Conservation (phyloP, 768 basidiomycete genomes). For the Mrakia hoshinonis region DNA sequence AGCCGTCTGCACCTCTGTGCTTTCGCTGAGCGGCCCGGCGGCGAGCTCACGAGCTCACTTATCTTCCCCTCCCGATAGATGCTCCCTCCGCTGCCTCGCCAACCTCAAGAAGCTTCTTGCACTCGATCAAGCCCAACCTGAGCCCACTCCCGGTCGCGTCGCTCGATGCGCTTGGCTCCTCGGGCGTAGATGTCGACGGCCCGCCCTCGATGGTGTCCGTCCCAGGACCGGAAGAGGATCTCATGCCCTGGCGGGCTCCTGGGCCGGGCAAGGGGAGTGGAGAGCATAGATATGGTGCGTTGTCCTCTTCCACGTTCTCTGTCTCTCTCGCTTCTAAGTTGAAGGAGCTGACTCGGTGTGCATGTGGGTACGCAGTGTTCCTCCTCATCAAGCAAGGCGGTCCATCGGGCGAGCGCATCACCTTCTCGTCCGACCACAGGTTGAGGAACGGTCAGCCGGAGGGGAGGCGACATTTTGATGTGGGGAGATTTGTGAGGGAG, state of each 20-base stretch:
- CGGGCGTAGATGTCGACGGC: neutral
- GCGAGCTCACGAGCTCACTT: neutral
- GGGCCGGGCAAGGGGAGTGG: slow-evolving; percentile 17
- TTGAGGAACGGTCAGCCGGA: no score
- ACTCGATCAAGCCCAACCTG: slow-evolving; percentile 22
- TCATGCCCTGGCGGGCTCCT: slow-evolving; percentile 24
- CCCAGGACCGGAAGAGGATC: slow-evolving; percentile 11
- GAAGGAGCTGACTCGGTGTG: neutral
- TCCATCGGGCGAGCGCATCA: neutral
- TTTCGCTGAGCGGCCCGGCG: no score
- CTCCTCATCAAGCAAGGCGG: slow-evolving; percentile 20
- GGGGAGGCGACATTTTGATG: no score
- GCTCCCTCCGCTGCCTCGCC: slow-evolving; percentile 14
- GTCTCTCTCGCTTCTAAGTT: no score
- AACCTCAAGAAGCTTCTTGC: slow-evolving; percentile 18
- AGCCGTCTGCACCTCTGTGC: no score
- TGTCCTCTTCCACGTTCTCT: no score
- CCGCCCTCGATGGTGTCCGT: neutral
- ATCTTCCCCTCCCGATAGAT: neutral
- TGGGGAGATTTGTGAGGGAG: no score
- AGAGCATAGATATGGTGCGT: slow-evolving; percentile 16
- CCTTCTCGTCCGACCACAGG: no score
- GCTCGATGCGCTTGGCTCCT: slow-evolving; percentile 1
- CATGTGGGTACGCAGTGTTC: neutral
- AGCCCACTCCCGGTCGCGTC: neutral